phyloP scores from a whole-genome alignment of 441 rosid genomes.

The Oxalis stricta region DNA sequence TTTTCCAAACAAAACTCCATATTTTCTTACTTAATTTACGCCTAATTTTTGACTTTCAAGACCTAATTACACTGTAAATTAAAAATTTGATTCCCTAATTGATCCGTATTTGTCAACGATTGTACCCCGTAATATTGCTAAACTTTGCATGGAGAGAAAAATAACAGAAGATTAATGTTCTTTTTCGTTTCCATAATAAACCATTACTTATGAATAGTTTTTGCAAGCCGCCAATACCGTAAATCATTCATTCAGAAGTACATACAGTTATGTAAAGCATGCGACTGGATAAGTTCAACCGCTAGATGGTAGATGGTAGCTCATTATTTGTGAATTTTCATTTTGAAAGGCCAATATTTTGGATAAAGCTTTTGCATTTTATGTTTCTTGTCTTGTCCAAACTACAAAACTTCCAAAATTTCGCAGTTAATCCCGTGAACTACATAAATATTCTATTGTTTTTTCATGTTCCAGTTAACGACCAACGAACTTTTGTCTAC shows the following conservation, averaged over 20 bases:
- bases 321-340: conserved; percentile 1
- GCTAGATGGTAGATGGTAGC: no score
- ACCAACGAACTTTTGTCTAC: conserved; percentile 28
- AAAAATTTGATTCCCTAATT: neutral
- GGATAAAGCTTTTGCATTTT: conserved; percentile 9
- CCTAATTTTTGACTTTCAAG: conserved; percentile 6
- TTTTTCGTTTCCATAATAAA: no score
- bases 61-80: neutral
- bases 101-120: neutral
- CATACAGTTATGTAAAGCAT: neutral
- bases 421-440: conserved; percentile 51
- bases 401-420: conserved; percentile 19
- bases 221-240: no score
- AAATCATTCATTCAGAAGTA: no score
- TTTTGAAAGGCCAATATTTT: neutral
- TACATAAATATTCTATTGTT: neutral
- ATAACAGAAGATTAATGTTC: no score
- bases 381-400: no score
- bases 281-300: neutral
- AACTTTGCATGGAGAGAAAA: no score
- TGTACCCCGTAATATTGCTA: no score
- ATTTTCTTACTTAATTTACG: conserved; percentile 6
- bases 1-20: conserved; percentile 1
- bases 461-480: no score
- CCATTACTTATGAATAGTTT: no score